A percentile compares a stretch with the other conserved stretches of the same genome.
These are phyloP conservation scores for Aspergillus sclerotiicarbonarius DNA, from an alignment of 495 filamentous ascomycete genomes.

Conservation along the genomic window DNA sequence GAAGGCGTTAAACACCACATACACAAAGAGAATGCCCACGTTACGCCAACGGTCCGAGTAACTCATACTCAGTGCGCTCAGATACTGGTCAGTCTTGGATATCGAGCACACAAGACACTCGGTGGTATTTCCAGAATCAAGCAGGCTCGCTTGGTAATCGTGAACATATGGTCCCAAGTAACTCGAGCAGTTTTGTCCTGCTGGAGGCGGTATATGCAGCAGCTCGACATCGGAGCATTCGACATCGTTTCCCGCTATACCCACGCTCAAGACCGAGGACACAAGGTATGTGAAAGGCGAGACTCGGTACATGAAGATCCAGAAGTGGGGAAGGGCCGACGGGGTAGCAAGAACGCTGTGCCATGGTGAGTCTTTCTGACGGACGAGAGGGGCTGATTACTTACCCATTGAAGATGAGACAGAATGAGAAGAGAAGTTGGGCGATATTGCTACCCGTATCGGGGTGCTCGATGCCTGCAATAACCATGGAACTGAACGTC, in stretches of 20 bases:
- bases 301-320: conserved; percentile 83
- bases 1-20: conserved; percentile 74
- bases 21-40: conserved; percentile 68
- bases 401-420: conserved; percentile 65
- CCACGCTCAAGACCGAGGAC: conserved; percentile 59
- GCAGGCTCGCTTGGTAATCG: conserved; percentile 49
- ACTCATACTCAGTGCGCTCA: conserved; percentile 45
- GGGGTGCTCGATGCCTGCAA: conserved; percentile 64
- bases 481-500: conserved; percentile 58
- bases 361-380: conserved; percentile 1
- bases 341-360: conserved; percentile 66
- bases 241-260: conserved; percentile 57
- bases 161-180: conserved; percentile 57
- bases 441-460: conserved; percentile 66
- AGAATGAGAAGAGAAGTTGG: conserved; percentile 64
- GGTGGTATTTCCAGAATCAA: conserved; percentile 45
- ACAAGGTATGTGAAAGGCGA: conserved; percentile 75
- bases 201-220: conserved; percentile 52
- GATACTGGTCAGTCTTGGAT: conserved; percentile 59
- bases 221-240: conserved; percentile 62
- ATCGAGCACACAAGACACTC: conserved; percentile 64
- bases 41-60: conserved; percentile 66
- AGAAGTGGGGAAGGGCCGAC: conserved; percentile 63
- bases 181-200: conserved; percentile 50
- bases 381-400: conserved; percentile 11